phyloP scores from a whole-genome alignment of 1,139 yeast genomes.

The Candida sp. region DNA sequence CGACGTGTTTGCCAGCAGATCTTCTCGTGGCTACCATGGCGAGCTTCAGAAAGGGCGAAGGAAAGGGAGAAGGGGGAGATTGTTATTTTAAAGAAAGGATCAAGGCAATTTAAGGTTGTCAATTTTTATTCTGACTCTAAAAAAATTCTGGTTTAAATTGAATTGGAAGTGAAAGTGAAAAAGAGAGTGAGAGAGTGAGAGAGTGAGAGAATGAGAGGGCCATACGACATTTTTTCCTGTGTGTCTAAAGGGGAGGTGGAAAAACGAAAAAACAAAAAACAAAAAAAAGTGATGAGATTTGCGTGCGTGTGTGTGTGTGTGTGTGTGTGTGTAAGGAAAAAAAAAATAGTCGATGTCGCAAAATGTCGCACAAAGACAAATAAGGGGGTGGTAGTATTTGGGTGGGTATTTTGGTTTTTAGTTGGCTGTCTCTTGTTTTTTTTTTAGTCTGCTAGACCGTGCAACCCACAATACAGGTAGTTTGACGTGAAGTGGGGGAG shows the following conservation, averaged over 20 bases:
- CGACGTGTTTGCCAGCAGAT: conserved; percentile 9
- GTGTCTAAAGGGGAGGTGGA: neutral
- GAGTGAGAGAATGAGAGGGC: neutral
- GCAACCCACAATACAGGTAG: too few relatives aligned
- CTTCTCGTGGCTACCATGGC: conserved; percentile 17
- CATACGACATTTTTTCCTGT: neutral
- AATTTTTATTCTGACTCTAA: too few relatives aligned
- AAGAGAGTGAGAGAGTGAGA: neutral
- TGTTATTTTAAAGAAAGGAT: neutral
- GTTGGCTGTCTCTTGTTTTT: too few relatives aligned
- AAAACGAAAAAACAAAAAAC: neutral
- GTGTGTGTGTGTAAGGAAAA: neutral
- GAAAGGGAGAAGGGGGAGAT: neutral
- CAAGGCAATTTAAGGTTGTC: too few relatives aligned
- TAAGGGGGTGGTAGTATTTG: conserved; percentile 1
- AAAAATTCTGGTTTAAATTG: neutral
- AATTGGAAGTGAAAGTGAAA: neutral
- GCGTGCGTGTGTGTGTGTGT: neutral
- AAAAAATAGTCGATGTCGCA: neutral
- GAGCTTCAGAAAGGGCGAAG: too few relatives aligned
- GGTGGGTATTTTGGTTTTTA: too few relatives aligned
- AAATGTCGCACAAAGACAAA: conserved; percentile 1
- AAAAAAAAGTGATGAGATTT: neutral
- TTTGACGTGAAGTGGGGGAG: too few relatives aligned
- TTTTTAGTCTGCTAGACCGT: too few relatives aligned